Conservation (phyloP, 2,329 filamentous ascomycete species). For the Pleurostoma richardsiae region DNA sequence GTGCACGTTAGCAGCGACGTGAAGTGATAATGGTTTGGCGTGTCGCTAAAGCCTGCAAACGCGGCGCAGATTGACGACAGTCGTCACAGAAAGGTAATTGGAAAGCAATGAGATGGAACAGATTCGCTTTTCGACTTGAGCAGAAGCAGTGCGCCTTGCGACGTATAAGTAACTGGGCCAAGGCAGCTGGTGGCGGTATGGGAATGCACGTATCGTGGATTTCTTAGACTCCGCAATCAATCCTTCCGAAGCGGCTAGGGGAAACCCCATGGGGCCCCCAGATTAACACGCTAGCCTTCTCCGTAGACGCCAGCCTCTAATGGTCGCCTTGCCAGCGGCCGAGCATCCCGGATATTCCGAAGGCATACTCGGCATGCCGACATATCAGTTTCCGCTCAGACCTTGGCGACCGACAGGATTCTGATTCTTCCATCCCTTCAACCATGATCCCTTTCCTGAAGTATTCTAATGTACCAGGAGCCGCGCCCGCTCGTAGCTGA, state of each 20-base stretch:
- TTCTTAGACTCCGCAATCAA: not conserved
- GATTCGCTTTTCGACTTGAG: not conserved
- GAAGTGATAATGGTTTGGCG: not conserved
- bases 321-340: not conserved
- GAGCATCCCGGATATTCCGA: not conserved
- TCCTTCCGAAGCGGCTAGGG: not conserved
- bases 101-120: too few relatives aligned
- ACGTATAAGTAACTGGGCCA: not conserved
- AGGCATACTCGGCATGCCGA: not conserved
- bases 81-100: too few relatives aligned
- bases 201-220: not conserved
- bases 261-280: not conserved
- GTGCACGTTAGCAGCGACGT: not conserved
- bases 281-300: not conserved
- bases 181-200: not conserved
- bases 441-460: not conserved
- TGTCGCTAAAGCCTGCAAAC: too few relatives aligned
- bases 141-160: not conserved
- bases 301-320: not conserved
- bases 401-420: not conserved
- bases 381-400: not conserved
- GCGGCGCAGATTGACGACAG: too few relatives aligned
- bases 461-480: not conserved
- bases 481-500: not conserved
- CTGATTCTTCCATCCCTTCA: not conserved